Conservation (phyloP, 2,329 filamentous ascomycete species). For the Aspergillus niger region DNA sequence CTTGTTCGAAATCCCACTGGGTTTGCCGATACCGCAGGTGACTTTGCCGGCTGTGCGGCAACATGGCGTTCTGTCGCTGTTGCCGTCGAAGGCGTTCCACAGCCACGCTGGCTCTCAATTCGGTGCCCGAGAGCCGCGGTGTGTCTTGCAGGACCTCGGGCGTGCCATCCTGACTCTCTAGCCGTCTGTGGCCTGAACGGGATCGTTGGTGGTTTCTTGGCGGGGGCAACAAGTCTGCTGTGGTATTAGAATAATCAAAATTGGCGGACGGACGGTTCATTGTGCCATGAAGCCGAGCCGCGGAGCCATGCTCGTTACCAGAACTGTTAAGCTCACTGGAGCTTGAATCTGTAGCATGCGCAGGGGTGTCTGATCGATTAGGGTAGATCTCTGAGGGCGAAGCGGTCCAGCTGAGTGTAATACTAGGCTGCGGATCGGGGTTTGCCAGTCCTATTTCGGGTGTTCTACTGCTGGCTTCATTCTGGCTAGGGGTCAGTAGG, state of each 20-base stretch:
- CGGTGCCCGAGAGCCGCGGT: conserved; percentile 32
- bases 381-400: conserved; percentile 44
- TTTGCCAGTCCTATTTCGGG: conserved; percentile 26
- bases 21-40: conserved; percentile 38
- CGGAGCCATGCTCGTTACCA: conserved; percentile 24
- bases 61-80: conserved; percentile 38
- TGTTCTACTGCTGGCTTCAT: conserved; percentile 26
- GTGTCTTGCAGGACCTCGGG: conserved; percentile 31
- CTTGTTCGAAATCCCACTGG: conserved; percentile 36
- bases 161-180: conserved; percentile 29
- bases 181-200: conserved; percentile 38
- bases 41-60: conserved; percentile 34
- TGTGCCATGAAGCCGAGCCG: conserved; percentile 19
- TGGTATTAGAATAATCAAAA: conserved; percentile 23
- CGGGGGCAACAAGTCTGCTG: conserved; percentile 27
- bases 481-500: conserved; percentile 41
- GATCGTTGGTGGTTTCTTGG: conserved; percentile 33
- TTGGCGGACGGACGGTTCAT: conserved; percentile 22
- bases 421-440: conserved; percentile 34
- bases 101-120: conserved; percentile 42
- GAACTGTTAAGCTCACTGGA: conserved; percentile 27
- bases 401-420: conserved; percentile 43
- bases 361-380: conserved; percentile 25
- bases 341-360: conserved; percentile 24
- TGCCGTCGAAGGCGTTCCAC: conserved; percentile 42